Conservation (phyloP, 2,329 filamentous ascomycete species). For the Venturia oleaginea region DNA sequence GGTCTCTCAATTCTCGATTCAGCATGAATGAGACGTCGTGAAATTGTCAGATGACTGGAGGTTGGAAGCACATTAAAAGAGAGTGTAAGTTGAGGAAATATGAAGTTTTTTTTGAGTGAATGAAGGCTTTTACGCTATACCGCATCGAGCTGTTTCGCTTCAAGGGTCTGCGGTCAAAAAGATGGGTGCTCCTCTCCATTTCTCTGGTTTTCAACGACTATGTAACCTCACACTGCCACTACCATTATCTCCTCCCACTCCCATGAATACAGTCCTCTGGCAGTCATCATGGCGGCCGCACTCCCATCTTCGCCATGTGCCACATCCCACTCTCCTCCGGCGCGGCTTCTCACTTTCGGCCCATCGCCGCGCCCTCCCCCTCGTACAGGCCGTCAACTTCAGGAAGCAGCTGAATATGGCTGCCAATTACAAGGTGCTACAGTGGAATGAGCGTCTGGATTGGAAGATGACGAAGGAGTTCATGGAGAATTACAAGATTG, state of each 20-base stretch:
- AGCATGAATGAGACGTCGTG: too few relatives aligned
- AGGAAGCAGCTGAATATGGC: neutral
- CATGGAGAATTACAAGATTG: conserved; percentile 2
- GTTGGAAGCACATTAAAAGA: too few relatives aligned
- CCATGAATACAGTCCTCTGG: neutral
- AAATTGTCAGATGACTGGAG: too few relatives aligned
- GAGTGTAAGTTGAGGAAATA: too few relatives aligned
- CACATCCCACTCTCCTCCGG: neutral
- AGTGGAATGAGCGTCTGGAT: neutral
- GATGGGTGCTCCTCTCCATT: neutral
- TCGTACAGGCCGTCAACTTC: conserved; percentile 4
- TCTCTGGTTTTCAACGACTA: neutral
- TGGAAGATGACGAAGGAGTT: neutral
- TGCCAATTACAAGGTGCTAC: neutral
- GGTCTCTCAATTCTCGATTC: neutral
- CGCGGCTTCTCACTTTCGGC: neutral
- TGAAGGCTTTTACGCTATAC: too few relatives aligned
- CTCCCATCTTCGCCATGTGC: neutral
- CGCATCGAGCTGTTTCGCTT: neutral
- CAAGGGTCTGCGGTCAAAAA: neutral
- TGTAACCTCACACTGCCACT: neutral
- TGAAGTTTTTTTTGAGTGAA: too few relatives aligned
- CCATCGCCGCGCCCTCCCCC: neutral
- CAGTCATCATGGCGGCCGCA: neutral
- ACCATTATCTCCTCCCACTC: neutral